Base-by-base conservation (phyloP, 345 rosid genomes). In the Carallia pectinifolia region DNA sequence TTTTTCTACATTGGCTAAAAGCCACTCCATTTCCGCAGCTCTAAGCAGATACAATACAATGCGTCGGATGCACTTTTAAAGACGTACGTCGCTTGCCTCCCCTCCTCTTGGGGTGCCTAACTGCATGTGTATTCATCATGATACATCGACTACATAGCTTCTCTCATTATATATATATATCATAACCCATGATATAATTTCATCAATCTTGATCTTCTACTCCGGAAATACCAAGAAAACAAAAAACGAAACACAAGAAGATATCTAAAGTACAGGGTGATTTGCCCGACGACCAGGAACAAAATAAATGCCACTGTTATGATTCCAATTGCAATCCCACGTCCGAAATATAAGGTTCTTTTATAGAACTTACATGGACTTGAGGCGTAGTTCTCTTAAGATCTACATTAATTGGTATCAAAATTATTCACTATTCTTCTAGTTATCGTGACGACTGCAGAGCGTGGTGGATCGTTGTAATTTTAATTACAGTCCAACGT, bases 21-120 rank as follows among this genome's bases (percentile, higher is more conserved):
- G 65, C 6, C 70, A 83, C 79, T 79, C 78, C 77, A 10, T 53
- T 5, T 66, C 40, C 60, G 0, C 66, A 17, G 15, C 15, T 40
- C 56, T 8, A 59, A 33, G 34, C 8, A 30, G 13, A 58, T 7
- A 23, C 66, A 17, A 58, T 7, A 23, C 66, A 17, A 38, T 15
- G 63, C 37, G 53, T 58, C 37, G n/a, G 38, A 30, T 18, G 16
- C 37, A 70, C 64, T 40, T 64, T 50, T 58, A 53, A 66, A 64
- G 38, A 65, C 80, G 71, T 52, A 60, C 75, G 72, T 70, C 62
- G 72, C 59, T 80, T 69, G 79, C 81, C 69, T 65, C 77, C 31
- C 70, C 54, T 55, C 23, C 23, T 23, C 23, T 61, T 66, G 82
- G 82, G 75, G 31, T 3, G 31, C 1, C 8, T 12, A 16, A 58